phyloP scores from a whole-genome alignment of 495 filamentous ascomycete species.

The Hypoxylon perforatum region DNA sequence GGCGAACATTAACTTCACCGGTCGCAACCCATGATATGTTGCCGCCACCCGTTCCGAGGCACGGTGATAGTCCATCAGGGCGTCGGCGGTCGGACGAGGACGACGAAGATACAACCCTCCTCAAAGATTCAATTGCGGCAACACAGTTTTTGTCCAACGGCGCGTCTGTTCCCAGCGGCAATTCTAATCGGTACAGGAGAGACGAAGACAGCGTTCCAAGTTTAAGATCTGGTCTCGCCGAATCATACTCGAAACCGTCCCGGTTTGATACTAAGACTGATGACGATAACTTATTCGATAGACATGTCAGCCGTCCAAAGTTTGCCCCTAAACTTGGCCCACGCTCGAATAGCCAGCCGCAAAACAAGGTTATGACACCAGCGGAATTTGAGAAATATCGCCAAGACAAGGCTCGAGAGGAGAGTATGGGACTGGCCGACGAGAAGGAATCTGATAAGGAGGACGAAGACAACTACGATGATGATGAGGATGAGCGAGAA shows the following conservation, averaged over 20 bases:
- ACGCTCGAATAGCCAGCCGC: conserved; percentile 53
- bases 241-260: conserved; percentile 49
- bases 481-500: conserved; percentile 88
- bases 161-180: conserved; percentile 7
- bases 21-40: conserved; percentile 16
- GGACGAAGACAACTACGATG: conserved; percentile 71
- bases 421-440: conserved; percentile 49
- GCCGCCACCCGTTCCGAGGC: conserved; percentile 53
- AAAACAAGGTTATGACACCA: conserved; percentile 86
- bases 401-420: conserved; percentile 76
- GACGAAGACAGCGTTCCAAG: conserved; percentile 42
- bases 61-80: conserved; percentile 58
- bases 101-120: conserved; percentile 75
- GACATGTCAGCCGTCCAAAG: conserved; percentile 64
- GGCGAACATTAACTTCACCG: conserved; percentile 47
- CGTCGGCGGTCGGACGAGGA: conserved; percentile 64
- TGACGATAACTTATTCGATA: conserved; percentile 62
- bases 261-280: conserved; percentile 50
- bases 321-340: conserved; percentile 58
- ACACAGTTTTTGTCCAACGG: conserved; percentile 54
- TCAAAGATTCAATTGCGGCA: conserved; percentile 70
- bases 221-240: conserved; percentile 32
- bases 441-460: conserved; percentile 63
- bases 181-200: conserved; percentile 48
- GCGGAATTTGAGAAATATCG: conserved; percentile 87